These are phyloP conservation scores for Talaromyces sp. DNA, from an alignment of 2,329 filamentous ascomycete genomes.

Conservation along the genomic window DNA sequence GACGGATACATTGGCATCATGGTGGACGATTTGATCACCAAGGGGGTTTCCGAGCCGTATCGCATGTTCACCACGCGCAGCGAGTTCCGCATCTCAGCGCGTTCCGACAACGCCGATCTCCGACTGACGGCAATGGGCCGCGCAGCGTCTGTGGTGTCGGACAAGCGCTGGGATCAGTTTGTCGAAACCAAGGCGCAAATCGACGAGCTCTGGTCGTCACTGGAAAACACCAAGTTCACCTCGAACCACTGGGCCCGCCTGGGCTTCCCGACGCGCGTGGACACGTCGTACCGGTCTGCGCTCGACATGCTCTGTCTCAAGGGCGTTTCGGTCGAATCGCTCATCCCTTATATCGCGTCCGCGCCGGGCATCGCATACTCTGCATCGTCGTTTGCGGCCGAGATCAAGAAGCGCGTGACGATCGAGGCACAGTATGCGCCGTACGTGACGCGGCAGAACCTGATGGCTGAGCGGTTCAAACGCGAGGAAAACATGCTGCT, in stretches of 20 bases:
- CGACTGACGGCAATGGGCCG: conserved; percentile 76
- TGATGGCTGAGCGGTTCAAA: conserved; percentile 60
- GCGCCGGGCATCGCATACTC: conserved; percentile 31
- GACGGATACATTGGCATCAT: conserved; percentile 98
- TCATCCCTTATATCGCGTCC: conserved; percentile 49
- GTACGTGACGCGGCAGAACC: conserved; percentile 69
- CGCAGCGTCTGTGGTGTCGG: conserved; percentile 69
- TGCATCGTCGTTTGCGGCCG: conserved; percentile 45
- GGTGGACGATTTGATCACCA: conserved; percentile 96
- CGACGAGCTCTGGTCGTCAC: conserved; percentile 54
- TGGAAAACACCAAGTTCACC: conserved; percentile 55
- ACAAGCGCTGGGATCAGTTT: conserved; percentile 70
- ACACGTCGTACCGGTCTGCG: conserved; percentile 63
- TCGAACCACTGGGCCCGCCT: conserved; percentile 61
- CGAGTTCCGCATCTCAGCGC: conserved; percentile 88
- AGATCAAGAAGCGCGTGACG: conserved; percentile 62
- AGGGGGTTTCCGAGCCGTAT: conserved; percentile 94
- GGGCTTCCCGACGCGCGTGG: conserved; percentile 64
- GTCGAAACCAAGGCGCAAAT: conserved; percentile 61
- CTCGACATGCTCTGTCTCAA: conserved; percentile 72
- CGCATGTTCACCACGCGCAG: conserved; percentile 96
- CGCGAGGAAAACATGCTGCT: conserved; percentile 71
- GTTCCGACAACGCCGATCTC: conserved; percentile 88
- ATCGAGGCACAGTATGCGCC: conserved; percentile 85
- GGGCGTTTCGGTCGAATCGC: conserved; percentile 51